Conservation (phyloP, 179 eudicot genomes). For the Spergularia azorica region DNA sequence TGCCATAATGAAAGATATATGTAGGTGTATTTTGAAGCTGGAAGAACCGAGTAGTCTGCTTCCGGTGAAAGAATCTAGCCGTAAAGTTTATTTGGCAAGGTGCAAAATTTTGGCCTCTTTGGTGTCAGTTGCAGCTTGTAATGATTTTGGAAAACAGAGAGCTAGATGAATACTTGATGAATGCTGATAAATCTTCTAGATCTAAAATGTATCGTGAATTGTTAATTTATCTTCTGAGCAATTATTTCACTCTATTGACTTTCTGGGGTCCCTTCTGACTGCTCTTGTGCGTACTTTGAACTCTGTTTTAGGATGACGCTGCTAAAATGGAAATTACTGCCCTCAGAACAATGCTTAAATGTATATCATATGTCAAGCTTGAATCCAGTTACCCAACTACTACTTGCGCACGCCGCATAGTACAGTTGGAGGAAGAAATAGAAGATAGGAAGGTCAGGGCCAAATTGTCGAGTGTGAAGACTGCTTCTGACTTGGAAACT, state of each 20-base stretch:
- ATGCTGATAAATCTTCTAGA: no score
- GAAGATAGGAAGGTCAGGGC: not conserved
- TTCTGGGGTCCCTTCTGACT: not conserved
- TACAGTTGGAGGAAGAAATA: slow-evolving; percentile 21
- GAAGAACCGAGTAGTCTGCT: no score
- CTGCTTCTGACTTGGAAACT: not conserved
- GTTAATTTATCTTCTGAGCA: no score
- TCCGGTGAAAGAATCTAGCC: no score
- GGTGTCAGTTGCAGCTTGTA: no score
- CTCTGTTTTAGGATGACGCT: slow-evolving; percentile 26
- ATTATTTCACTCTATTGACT: not conserved
- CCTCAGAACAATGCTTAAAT: slow-evolving; percentile 23
- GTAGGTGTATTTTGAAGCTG: no score
- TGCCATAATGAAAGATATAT: no score
- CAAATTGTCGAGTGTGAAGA: not conserved
- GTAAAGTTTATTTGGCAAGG: no score
- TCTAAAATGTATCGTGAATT: no score
- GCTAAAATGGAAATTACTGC: slow-evolving; percentile 17
- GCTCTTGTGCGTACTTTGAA: not conserved
- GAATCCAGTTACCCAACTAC: slow-evolving; percentile 17
- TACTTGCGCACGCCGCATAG: not conserved
- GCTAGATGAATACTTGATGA: no score
- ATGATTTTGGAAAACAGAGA: no score
- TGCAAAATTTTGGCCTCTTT: no score
- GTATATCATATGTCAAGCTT: slow-evolving; percentile 29